A percentile compares a stretch with the other conserved stretches of the same genome.
phyloP scores from a whole-genome alignment of 768 basidiomycete species.

The Tubosaeta brunneosetosa region DNA sequence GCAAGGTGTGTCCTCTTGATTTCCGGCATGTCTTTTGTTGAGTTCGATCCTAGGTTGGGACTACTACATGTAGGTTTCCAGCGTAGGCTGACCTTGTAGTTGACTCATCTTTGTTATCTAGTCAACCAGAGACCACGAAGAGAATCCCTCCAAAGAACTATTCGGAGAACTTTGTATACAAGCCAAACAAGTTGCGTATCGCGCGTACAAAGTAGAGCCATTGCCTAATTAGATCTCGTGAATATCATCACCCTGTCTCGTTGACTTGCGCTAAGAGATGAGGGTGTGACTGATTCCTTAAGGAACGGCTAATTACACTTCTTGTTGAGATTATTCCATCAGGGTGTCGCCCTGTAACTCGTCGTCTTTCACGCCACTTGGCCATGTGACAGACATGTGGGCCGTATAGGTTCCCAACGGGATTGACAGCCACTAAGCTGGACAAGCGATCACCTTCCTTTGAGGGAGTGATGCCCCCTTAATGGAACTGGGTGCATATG shows the following conservation, averaged over 20 bases:
- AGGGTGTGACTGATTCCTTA: not conserved
- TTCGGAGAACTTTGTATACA: slow-evolving; percentile 88
- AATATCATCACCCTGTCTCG: not conserved
- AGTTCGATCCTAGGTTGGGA: slow-evolving; percentile 68
- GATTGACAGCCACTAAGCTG: not conserved
- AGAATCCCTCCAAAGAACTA: slow-evolving; percentile 84
- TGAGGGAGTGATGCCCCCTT: not conserved
- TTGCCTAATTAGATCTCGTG: slow-evolving; percentile 2
- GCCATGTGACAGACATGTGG: not conserved
- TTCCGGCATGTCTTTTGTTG: not conserved
- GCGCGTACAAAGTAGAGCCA: slow-evolving; percentile 83
- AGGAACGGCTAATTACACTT: not conserved
- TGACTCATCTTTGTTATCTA: slow-evolving; percentile 19
- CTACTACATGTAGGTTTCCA: slow-evolving; percentile 73
- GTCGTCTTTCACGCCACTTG: not conserved
- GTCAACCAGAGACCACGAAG: slow-evolving; percentile 57
- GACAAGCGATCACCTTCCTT: not conserved
- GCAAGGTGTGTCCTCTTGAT: slow-evolving; percentile 57
- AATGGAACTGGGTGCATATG: not conserved
- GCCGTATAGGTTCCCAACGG: not conserved
- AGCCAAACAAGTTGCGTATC: slow-evolving; percentile 72
- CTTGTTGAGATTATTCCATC: not conserved
- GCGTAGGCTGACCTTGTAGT: slow-evolving; percentile 3
- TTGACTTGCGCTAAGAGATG: not conserved
- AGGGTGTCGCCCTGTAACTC: not conserved